Evolutionary conservation across 495 filamentous ascomycete species (phyloP), one percentile per base, ranked within the genome.

Genomic region (Diplogelasinospora grovesii): DNA sequence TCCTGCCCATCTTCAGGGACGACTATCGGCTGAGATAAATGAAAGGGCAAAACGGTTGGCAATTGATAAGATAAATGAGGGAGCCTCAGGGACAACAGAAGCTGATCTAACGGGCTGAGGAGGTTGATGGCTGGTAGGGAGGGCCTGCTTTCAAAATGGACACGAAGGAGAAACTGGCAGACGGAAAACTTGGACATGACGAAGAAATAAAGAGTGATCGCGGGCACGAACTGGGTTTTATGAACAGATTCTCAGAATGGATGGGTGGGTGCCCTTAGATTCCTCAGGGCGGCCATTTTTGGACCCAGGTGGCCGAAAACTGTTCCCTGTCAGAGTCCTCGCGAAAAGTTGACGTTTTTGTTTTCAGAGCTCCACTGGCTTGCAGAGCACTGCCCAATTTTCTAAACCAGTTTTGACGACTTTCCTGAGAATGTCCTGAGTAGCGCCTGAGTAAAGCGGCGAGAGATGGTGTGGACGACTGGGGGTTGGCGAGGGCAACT

Each of bases 381-480:
- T 14, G 27, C 27, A 30, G 4, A 30, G 27, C 27, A 30, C 27
- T 13, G 5, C 27, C 27, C 5, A 13, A 9, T 30, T 30, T 9
- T 30, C n/a, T 30, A 30, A 5, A 30, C 5, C 15, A 30, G 27
- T 6, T 30, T 30, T 30, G 27, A 14, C 27, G 27, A 13, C n/a
- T 30, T 5, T 13, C 27, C 27, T 30, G 27, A 13, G 4, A 9
- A 30, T 30, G 5, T 30, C 27, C 27, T 30, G 27, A 30, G 27
- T 13, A 30, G 27, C 27, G 27, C 27, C 27, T 30, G 27, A 30
- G 27, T 13, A 30, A 30, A 30, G 27, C 27, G 27, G 27, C n/a
- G n/a, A 13, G 27, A 4, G 5, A 14, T 5, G 27, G 27, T n/a
- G n/a, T n/a, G n/a, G n/a, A n/a, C n/a, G n/a, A n/a, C n/a, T n/a